Percentiles rank a stretch among this genome's conserved stretches.
phyloP scores from a whole-genome alignment of 148 eudicot genomes.

The Vaccinium macrocarpon region DNA sequence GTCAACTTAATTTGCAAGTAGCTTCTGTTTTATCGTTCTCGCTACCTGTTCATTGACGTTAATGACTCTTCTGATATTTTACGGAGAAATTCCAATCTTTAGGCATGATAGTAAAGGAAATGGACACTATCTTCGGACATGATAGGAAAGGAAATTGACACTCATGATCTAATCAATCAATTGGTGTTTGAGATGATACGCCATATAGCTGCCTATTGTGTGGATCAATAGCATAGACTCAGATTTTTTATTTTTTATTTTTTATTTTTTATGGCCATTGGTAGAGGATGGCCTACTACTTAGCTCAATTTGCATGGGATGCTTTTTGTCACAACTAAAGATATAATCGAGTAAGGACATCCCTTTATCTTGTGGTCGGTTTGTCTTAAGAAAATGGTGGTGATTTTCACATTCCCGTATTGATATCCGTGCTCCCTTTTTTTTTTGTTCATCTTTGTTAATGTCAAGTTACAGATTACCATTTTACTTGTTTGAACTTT shows the following conservation, averaged over 20 bases:
- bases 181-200: not conserved
- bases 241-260: no score
- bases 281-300: not conserved
- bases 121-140: not conserved
- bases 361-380: no score
- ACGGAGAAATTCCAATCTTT: not conserved
- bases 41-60: not conserved
- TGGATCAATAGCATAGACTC: not conserved
- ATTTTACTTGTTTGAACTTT: not conserved
- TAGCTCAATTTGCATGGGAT: not conserved
- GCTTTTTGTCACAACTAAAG: not conserved
- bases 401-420: not conserved
- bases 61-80: not conserved
- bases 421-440: not conserved
- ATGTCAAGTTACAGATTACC: not conserved
- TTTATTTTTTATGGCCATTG: not conserved
- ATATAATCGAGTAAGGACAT: no score
- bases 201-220: not conserved
- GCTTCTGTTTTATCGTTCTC: not conserved
- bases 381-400: no score
- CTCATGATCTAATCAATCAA: not conserved
- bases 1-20: not conserved
- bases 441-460: not conserved
- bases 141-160: constrained; percentile 1
- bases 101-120: not conserved